Percentiles rank a stretch among this genome's conserved stretches.
phyloP scores from a whole-genome alignment of 2,329 filamentous ascomycete species.

The Domatiomyces catenatus region DNA sequence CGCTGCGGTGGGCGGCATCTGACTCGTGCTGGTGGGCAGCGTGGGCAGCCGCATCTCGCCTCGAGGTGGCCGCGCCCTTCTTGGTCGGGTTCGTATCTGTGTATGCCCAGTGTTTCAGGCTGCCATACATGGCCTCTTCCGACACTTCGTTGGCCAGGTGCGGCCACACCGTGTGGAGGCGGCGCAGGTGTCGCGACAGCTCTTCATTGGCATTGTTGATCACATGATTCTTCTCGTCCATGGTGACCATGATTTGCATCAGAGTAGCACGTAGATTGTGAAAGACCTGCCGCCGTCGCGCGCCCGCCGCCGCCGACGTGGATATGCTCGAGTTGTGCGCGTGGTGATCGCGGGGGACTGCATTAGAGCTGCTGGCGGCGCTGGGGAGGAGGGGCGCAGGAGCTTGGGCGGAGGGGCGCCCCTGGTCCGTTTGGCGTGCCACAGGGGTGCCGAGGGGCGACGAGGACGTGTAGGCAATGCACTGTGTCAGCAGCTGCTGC shows the following conservation, averaged over 20 bases:
- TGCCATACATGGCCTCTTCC: constrained; percentile 86
- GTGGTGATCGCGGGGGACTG: constrained; percentile 10
- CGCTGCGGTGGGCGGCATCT: constrained; percentile 70
- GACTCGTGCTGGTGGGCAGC: constrained; percentile 48
- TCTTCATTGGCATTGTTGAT: constrained; percentile 84
- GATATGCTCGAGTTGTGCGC: constrained; percentile 11
- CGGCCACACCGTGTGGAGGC: constrained; percentile 75
- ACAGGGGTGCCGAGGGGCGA: constrained; percentile 4
- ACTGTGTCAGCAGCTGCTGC: constrained; percentile 51
- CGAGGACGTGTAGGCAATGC: constrained; percentile 15
- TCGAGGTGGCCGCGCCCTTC: constrained; percentile 37
- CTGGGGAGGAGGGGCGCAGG: constrained; percentile 1
- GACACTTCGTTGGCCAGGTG: constrained; percentile 80
- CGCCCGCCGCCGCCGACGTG: constrained; percentile 6
- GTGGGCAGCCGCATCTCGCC: constrained; percentile 48
- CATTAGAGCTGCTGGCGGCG: constrained; percentile 11
- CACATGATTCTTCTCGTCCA: constrained; percentile 97
- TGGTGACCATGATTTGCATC: constrained; percentile 68
- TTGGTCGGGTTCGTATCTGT: constrained; percentile 59
- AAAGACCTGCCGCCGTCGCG: constrained; percentile 50
- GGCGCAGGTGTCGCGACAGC: constrained; percentile 65
- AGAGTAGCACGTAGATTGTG: constrained; percentile 63
- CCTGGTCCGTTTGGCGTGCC: constrained; percentile 7
- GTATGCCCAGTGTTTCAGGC: constrained; percentile 88
- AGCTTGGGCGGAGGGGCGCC: too few species aligned